Evolutionary conservation across 23 red algal genomes (phyloP), one percentile per base, ranked within the genome.

Genomic region (Agarophyton chilense): DNA sequence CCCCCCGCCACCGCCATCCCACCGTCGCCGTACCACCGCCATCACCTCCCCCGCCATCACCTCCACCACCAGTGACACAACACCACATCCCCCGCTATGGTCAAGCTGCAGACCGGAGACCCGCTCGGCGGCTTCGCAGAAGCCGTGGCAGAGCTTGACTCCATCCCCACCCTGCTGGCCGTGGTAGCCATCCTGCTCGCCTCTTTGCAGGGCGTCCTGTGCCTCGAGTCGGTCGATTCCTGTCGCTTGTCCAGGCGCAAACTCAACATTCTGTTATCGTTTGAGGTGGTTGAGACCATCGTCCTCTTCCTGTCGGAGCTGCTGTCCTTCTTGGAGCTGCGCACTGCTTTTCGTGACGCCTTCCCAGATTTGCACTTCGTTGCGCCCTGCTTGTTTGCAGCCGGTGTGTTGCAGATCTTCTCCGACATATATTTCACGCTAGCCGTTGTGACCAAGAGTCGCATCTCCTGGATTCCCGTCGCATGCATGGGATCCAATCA

Each of bases 351-450:
- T 31, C 21, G 19, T 1, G 9, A 31, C 21, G 40, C 49, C 7
- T 82, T 82, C 26, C 52, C 50, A 45, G 1, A 8, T 13, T 46
- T 82, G 33, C 54, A 82, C 13, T 82, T 52, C 22, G 56, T 82
- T 19, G 78, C 78, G 26, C 78, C 78, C 55, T 82, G 78, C 43
- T 28, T 65, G 28, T 82, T 82, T 33, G 78, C 78, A 18, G 56
- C 78, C 3, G 78, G 78, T 26, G 53, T 82, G 11, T 46, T 82
- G 32, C 49, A 82, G 54, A 58, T 35, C 44, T 46, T 82, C 8
- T 47, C 54, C 1, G 56, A 82, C 0, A 17, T 64, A 22, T 82
- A 82, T 28, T 82, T 82, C 54, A 82, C 78, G 28, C 35, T 82
- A 26, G 78, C 78, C 2, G 55, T 82, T 34, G 55, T 82, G 10